Evolutionary conservation across 768 basidiomycete species (phyloP), one percentile per base, ranked within the genome.

Genomic region (Omphalotus guepiniiformis): DNA sequence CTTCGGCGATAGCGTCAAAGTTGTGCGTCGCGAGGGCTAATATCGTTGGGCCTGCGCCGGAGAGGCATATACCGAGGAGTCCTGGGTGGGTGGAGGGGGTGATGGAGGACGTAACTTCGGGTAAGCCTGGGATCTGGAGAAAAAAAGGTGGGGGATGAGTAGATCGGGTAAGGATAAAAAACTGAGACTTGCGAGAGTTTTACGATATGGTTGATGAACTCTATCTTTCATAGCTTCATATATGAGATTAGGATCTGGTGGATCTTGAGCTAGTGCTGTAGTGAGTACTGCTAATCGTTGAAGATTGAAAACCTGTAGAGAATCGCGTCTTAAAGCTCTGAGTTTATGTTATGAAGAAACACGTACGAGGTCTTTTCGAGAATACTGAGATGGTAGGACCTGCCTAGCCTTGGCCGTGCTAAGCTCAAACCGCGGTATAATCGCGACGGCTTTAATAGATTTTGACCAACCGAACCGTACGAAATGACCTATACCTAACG

Each of bases 221-320:
- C 89, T 83, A 68, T 99, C 96, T 60, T 97, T 95, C 96, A 98
- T 98, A 1, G 95, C 95, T 62, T 98, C 95, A 65, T 95, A 98
- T 49, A 98, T 97, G n/a, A 99, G 80, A 18, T 84, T 88, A 0
- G 96, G 83, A 62, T 99, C 92, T 1, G 94, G 94, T 1, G 96
- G 95, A 9, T 84, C 81, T 58, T 87, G 85, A 3, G 82, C 87
- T 9, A 99, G 78, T 1, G 96, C 94, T 2, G 93, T 95, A 1
- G 95, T 98, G 46, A 99, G 75, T 23, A 99, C 96, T 0, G 95
- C 96, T 12, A 99, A 72, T 18, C 96, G 82, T 66, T 99, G 96
- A 45, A 99, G 74, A 64, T 99, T 99, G 74, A 98, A 99, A 12
- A 99, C 86, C 96, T 99, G 57, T 25, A 42, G 7, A 39, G 13